Evolutionary conservation across 2,329 filamentous ascomycete species (phyloP), one percentile per base, ranked within the genome.

Genomic region (Cytospora paraplurivora): DNA sequence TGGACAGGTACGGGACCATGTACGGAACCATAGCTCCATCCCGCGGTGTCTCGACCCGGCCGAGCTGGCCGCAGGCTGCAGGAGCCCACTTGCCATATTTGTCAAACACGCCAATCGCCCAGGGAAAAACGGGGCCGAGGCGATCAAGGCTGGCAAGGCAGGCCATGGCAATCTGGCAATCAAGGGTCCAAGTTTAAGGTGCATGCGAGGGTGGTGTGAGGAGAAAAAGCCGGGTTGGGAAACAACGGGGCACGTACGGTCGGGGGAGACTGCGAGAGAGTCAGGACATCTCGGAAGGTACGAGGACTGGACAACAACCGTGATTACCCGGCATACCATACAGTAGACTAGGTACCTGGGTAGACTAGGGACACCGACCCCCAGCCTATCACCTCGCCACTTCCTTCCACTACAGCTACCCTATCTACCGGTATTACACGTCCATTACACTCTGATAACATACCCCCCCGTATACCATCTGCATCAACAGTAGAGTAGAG

Each of bases 181-280:
- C 17, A 44, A 44, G 27, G 27, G 27, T 27, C 37, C 34, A 27
- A 13, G 21, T 21, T 38, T 53, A 35, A 32, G 54, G 7, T 8
- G 32, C 6, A 6, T 52, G 17, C 35, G 10, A 27, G 21, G 21
- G 58, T 64, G 62, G 58, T 57, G 49, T 50, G 53, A 63, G 62
- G 62, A 64, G 49, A 51, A 64, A 52, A 50, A 64, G 17, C 49
- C 62, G 59, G 62, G 54, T 54, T 19, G 34, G 55, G 49, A 47
- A 47, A 19, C 10, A 47, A 47, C 21, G 44, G 44, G n/a, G n/a
- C n/a, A 19, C 11, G 44, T 21, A 11, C 44, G n/a, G n/a, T 19
- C 44, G 10, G 44, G 44, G 3, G 44, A 19, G 7, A 21, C n/a
- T 8, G 41, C 15, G 11, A 15, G 41, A 44, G 44, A 47, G n/a